Evolutionary conservation across 495 filamentous ascomycete species (phyloP).

Genomic region (Hyaloscypha bicolor): DNA sequence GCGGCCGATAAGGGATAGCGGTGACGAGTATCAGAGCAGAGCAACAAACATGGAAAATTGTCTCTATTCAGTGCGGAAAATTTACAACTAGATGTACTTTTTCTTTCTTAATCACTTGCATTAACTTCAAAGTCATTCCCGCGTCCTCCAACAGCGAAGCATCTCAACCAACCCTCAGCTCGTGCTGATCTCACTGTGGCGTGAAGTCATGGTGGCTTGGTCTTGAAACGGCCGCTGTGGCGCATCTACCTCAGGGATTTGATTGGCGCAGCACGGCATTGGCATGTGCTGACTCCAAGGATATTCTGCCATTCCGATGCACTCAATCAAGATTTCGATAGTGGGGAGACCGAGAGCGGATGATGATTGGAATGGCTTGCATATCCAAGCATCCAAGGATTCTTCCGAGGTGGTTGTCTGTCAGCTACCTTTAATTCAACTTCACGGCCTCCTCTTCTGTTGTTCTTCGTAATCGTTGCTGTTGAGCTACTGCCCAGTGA

Average conservation of each 20-base stretch:
- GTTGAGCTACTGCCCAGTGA: background rate
- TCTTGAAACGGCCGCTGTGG: constrained; percentile 13
- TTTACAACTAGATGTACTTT: too few relatives aligned
- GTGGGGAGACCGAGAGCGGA: background rate
- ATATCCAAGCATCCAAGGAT: constrained; percentile 1
- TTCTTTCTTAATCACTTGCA: background rate
- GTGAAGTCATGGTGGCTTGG: constrained; percentile 7
- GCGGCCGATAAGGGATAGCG: background rate
- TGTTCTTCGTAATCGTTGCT: background rate
- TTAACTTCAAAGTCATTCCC: background rate
- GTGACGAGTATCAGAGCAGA: background rate
- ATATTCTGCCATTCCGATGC: constrained; percentile 11
- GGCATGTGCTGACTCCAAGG: constrained; percentile 17
- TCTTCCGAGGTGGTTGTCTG: background rate
- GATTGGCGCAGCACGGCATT: background rate
- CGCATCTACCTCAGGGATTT: background rate
- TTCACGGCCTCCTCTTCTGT: background rate
- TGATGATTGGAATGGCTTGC: constrained; percentile 17
- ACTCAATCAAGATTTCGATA: constrained; percentile 3
- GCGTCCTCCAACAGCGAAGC: background rate
- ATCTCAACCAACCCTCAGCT: background rate
- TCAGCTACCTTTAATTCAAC: constrained; percentile 1
- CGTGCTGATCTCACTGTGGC: background rate
- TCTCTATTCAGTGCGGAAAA: too few relatives aligned
- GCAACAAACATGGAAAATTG: too few relatives aligned